Base-by-base conservation (phyloP, 106 monocot species). In the Platanthera guangdongensis region DNA sequence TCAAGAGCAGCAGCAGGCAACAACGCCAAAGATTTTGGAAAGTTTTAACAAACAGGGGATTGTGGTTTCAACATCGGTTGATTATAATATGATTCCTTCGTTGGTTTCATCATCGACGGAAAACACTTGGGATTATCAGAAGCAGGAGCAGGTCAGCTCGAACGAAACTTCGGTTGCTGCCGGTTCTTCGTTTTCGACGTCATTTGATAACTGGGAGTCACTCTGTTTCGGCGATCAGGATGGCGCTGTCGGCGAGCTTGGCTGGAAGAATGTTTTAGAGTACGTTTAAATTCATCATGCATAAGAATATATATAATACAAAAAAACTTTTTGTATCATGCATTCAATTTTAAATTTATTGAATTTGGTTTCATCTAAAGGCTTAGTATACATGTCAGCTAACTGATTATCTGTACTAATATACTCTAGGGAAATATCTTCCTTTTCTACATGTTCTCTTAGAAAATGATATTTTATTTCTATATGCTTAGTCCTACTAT, bases 181-280 rank as follows among this genome's bases (percentile, higher is more conserved):
- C 0, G 48, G 48, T 5, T 71, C 70, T 15, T 4, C 45, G 16
- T 47, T 0, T 15, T 15, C 70, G 16, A 71, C 46, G 48, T 4
- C 13, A 4, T 48, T 71, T 46, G 70, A 71, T 46, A 12, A 11
- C n/a, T 18, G 12, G 12, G 60, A 60, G 2, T 14, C 70, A 71
- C 45, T 71, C 13, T 47, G 48, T n/a, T 48, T 48, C 13, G 18
- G 8, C 7, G 47, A 71, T 47, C 48, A 12, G 5, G 70, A 71
- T 71, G 70, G 4, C 47, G 4, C 25, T 2, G 70, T 13, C n/a
- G 4, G 46, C 7, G 70, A 71, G 13, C 70, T 71, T 48, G 18
- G 70, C 70, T 71, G 70, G 70, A 71, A 71, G 70, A 47, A 71
- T 71, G 10, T 71, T 47, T n/a, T 71, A 10, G 48, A 71, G 70